Evolutionary conservation across 805 yeast genomes (phyloP).

Genomic region (Hagleromyces aurorensis): DNA sequence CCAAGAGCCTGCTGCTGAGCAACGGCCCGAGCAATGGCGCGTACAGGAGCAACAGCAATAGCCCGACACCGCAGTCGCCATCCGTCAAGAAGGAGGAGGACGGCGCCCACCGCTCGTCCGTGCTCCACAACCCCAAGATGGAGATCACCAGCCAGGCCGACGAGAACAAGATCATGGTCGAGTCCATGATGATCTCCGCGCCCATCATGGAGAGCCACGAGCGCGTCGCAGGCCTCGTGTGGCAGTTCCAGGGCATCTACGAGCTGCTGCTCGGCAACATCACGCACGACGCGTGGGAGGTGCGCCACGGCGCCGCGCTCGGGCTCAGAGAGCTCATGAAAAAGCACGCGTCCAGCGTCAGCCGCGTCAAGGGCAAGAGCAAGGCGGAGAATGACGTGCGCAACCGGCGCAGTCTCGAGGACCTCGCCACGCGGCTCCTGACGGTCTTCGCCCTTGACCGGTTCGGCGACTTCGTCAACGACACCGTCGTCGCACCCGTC

Average conservation of each 20-base stretch:
- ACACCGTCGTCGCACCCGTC: conserved; percentile 97
- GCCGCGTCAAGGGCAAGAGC: conserved; percentile 62
- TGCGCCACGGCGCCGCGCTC: conserved; percentile 90
- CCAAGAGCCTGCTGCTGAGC: conserved; percentile 33
- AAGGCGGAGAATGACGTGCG: conserved; percentile 52
- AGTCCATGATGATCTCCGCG: conserved; percentile 62
- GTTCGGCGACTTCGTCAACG: conserved; percentile 95
- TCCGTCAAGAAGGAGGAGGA: too few relatives aligned
- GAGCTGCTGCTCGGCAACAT: conserved; percentile 72
- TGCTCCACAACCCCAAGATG: conserved; percentile 33
- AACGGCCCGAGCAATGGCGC: conserved; percentile 23
- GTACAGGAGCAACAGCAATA: conserved; percentile 11
- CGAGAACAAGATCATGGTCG: conserved; percentile 76
- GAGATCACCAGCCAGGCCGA: conserved; percentile 75
- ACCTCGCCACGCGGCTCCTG: conserved; percentile 75
- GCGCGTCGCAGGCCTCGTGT: conserved; percentile 63
- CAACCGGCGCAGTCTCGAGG: conserved; percentile 72
- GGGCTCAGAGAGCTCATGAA: conserved; percentile 73
- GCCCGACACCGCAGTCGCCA: conserved; percentile 20
- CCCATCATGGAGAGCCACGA: conserved; percentile 66
- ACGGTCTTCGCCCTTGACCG: conserved; percentile 87
- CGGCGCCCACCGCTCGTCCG: too few relatives aligned
- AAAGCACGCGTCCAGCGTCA: conserved; percentile 80
- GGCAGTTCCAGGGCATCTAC: conserved; percentile 94
- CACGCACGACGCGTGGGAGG: conserved; percentile 85